These are phyloP conservation scores for Solanum hybrid DNA, from an alignment of 305 asterid species.

Conservation along the genomic window DNA sequence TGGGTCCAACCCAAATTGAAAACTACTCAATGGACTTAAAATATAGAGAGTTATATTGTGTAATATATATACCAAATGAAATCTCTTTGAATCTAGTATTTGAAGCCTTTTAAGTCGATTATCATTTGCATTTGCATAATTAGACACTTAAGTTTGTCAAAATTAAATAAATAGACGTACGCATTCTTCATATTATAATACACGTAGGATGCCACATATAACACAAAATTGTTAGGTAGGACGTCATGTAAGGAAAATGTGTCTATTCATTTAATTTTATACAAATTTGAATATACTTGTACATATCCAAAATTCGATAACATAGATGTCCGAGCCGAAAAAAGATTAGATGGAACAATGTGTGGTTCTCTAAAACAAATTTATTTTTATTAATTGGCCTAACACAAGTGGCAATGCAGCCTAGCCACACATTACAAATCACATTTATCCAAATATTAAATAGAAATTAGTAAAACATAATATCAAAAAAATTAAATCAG, in stretches of 20 bases:
- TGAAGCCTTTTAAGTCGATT: background rate
- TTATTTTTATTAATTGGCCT: background rate
- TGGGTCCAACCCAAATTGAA: background rate
- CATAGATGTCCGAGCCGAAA: too few relatives aligned
- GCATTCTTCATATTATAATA: too few relatives aligned
- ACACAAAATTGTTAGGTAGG: too few relatives aligned
- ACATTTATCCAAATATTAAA: background rate
- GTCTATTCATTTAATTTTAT: too few relatives aligned
- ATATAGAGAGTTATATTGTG: too few relatives aligned
- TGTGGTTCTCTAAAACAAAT: background rate
- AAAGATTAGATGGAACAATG: background rate
- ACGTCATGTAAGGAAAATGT: rapidly evolving
- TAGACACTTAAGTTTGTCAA: too few relatives aligned
- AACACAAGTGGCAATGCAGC: background rate
- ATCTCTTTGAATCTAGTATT: background rate
- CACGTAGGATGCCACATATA: rapidly evolving
- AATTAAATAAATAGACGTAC: too few relatives aligned
- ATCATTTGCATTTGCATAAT: too few relatives aligned
- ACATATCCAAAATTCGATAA: too few relatives aligned
- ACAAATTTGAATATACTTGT: too few relatives aligned
- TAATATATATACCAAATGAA: background rate
- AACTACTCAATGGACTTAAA: background rate
- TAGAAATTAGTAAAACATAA: background rate
- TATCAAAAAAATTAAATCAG: background rate
- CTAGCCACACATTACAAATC: background rate